Evolutionary conservation across 73 alveolate genomes (phyloP).

Genomic region (Halteria grandinella): DNA sequence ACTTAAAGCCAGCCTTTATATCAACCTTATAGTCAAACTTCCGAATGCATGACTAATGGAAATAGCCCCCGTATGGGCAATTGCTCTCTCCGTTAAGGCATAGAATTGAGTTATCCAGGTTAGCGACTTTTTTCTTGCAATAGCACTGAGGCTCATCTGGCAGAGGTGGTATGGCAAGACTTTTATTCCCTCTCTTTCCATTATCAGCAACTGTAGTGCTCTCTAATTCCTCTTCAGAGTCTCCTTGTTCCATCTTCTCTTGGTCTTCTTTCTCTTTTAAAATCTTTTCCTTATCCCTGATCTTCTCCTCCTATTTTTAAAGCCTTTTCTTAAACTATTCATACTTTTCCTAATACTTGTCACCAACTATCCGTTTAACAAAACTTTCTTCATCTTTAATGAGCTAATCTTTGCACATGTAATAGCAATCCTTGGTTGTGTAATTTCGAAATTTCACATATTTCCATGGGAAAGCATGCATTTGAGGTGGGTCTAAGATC

Average conservation of each 20-base stretch:
- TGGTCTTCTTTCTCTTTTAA: not conserved
- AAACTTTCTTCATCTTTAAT: constrained; percentile 25
- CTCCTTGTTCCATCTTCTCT: not conserved
- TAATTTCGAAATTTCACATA: constrained; percentile 16
- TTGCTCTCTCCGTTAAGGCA: constrained; percentile 19
- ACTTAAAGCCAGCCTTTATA: too few species aligned
- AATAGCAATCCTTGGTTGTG: constrained; percentile 19
- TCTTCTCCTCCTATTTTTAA: too few species aligned
- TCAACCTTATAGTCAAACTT: too few species aligned
- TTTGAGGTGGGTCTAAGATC: not conserved
- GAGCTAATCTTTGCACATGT: not conserved
- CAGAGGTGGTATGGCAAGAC: not conserved
- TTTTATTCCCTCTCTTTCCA: not conserved
- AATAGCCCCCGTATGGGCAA: constrained; percentile 34
- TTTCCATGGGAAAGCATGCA: constrained; percentile 33
- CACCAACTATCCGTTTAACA: constrained; percentile 13
- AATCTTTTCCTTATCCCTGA: too few species aligned
- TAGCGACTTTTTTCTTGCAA: constrained; percentile 22
- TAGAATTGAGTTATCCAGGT: not conserved
- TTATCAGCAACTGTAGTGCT: too few species aligned
- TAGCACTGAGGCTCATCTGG: constrained; percentile 1
- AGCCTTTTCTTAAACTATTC: constrained; percentile 2
- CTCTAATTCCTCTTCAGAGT: too few species aligned
- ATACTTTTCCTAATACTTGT: not conserved
- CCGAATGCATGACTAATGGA: constrained; percentile 35